These are phyloP conservation scores for Mycena indigotica DNA, from an alignment of 768 basidiomycete species.

Conservation along the genomic window DNA sequence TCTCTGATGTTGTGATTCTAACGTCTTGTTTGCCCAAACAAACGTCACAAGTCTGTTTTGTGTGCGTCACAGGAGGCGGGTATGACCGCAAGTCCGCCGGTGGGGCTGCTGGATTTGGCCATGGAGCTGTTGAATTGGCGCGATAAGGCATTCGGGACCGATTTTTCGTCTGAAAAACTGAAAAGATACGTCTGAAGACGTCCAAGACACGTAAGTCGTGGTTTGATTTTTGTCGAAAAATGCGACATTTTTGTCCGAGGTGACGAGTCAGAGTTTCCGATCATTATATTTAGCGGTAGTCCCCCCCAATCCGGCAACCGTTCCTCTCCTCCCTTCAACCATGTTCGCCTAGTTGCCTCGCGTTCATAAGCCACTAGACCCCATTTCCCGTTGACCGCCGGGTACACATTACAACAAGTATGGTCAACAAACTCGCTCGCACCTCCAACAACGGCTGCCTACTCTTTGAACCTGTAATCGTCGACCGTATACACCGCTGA, in stretches of 20 bases:
- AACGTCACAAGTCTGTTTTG: not conserved
- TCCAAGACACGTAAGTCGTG: too few relatives aligned
- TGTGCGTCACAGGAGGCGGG: too few relatives aligned
- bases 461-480: conserved; percentile 84
- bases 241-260: not conserved
- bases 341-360: conserved; percentile 47
- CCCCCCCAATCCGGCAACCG: conserved; percentile 31
- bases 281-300: not conserved
- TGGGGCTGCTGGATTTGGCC: too few relatives aligned
- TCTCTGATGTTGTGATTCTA: not conserved
- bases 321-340: conserved; percentile 34
- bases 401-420: conserved; percentile 47
- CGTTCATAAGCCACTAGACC: conserved; percentile 35
- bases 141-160: too few relatives aligned
- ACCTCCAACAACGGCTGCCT: conserved; percentile 85
- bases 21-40: not conserved
- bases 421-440: conserved; percentile 84
- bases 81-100: too few relatives aligned
- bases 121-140: too few relatives aligned
- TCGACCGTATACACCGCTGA: conserved; percentile 80
- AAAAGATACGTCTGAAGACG: too few relatives aligned
- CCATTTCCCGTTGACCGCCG: conserved; percentile 41
- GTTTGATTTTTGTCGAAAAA: too few relatives aligned
- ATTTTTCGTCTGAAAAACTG: too few relatives aligned
- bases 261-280: conserved; percentile 11